Evolutionary conservation across 108 stramenopile species (phyloP).

Genomic region (Nitzschia inconspicua): DNA sequence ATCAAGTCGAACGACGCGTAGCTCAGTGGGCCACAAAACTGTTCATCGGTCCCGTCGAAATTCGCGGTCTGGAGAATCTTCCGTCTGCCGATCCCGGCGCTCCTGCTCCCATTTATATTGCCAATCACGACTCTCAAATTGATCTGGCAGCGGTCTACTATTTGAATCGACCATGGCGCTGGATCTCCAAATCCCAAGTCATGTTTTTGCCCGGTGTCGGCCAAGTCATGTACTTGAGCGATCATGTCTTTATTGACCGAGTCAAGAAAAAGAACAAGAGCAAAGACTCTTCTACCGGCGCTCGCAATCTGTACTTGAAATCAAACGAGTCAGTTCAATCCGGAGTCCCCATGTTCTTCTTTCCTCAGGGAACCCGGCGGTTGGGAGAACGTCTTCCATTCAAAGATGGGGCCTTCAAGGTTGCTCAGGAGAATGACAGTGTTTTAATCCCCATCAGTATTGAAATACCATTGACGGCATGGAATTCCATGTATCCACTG

Average conservation of each 20-base stretch:
- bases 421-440: constrained; percentile 59
- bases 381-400: constrained; percentile 73
- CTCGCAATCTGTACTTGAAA: constrained; percentile 60
- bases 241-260: constrained; percentile 72
- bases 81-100: constrained; percentile 21
- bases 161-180: constrained; percentile 53
- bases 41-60: constrained; percentile 54
- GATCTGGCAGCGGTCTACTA: constrained; percentile 68
- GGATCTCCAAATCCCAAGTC: constrained; percentile 76
- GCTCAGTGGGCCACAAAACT: constrained; percentile 15
- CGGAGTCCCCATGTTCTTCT: constrained; percentile 81
- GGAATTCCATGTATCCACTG: constrained; percentile 79
- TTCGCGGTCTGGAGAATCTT: constrained; percentile 56
- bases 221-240: constrained; percentile 57
- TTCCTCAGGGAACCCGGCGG: constrained; percentile 82
- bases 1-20: constrained; percentile 23
- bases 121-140: constrained; percentile 80
- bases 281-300: constrained; percentile 16
- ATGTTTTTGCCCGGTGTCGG: constrained; percentile 76
- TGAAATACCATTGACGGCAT: constrained; percentile 62
- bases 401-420: constrained; percentile 79
- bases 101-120: constrained; percentile 74
- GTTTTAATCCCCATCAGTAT: constrained; percentile 67
- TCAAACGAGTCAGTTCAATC: constrained; percentile 62
- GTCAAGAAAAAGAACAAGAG: constrained; percentile 41